Percentiles rank a stretch among this genome's conserved stretches.
Conservation (phyloP, 2,329 filamentous ascomycete genomes). For the Diplodia intermedia region DNA sequence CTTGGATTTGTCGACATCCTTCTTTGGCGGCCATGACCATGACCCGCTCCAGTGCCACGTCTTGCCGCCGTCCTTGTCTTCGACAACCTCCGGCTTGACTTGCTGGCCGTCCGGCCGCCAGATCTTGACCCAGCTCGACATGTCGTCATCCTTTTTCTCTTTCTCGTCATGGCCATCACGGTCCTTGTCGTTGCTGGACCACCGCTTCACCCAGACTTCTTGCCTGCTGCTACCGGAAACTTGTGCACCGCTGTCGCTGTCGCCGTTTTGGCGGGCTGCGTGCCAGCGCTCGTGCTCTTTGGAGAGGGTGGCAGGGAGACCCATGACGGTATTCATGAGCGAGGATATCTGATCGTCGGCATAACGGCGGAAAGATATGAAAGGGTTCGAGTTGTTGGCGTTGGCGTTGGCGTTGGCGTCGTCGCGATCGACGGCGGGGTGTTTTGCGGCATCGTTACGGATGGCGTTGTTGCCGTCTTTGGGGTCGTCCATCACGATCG, state of each 20-base stretch:
- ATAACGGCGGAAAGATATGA: constrained; percentile 66
- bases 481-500: constrained; percentile 25
- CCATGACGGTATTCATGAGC: constrained; percentile 60
- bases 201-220: constrained; percentile 18
- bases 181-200: neutral
- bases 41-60: constrained; percentile 23
- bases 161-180: neutral
- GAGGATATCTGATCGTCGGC: constrained; percentile 65
- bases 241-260: constrained; percentile 34
- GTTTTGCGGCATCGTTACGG: constrained; percentile 43
- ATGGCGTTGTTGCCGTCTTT: constrained; percentile 22
- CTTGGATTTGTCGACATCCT: neutral
- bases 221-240: constrained; percentile 1
- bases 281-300: constrained; percentile 35
- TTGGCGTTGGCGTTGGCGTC: neutral
- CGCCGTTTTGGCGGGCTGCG: constrained; percentile 32
- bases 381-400: constrained; percentile 54
- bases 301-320: constrained; percentile 51
- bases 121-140: constrained; percentile 15
- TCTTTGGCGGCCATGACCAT: constrained; percentile 31
- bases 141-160: constrained; percentile 3
- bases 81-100: constrained; percentile 30
- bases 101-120: constrained; percentile 15
- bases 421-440: constrained; percentile 6
- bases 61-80: constrained; percentile 30